Percentiles rank a stretch among this genome's conserved stretches.
These are phyloP conservation scores for Alternaria postmessia DNA, from an alignment of 2,329 filamentous ascomycete species.

Conservation along the genomic window DNA sequence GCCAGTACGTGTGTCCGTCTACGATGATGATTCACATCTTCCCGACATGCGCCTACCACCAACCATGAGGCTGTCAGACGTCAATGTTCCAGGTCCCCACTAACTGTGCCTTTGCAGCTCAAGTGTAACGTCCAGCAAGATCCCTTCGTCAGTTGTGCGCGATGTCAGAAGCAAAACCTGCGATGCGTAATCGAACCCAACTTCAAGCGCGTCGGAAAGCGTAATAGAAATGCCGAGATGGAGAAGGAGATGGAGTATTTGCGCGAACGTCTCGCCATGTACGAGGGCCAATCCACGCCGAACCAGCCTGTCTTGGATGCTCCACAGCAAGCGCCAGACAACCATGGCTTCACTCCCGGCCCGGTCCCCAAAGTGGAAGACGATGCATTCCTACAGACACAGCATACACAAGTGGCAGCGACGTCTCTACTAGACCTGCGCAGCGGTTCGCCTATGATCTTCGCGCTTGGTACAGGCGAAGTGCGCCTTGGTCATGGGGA, in stretches of 20 bases:
- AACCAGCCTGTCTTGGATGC: slow-evolving; percentile 38
- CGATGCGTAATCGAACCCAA: slow-evolving; percentile 88
- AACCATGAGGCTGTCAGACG: neutral
- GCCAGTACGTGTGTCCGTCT: neutral
- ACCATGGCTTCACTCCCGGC: slow-evolving; percentile 31
- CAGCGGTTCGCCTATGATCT: slow-evolving; percentile 63
- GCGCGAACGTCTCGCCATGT: slow-evolving; percentile 66
- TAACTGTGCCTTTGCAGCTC: slow-evolving; percentile 61
- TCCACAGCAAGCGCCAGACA: slow-evolving; percentile 33
- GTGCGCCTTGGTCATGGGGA: slow-evolving; percentile 55
- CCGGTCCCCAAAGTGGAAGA: slow-evolving; percentile 40
- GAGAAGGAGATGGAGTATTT: slow-evolving; percentile 76
- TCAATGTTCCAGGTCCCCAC: slow-evolving; percentile 11
- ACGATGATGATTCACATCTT: neutral
- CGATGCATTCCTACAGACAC: slow-evolving; percentile 47
- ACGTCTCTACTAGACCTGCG: slow-evolving; percentile 53
- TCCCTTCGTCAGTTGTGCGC: slow-evolving; percentile 77
- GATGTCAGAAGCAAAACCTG: slow-evolving; percentile 80
- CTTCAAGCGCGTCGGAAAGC: slow-evolving; percentile 84
- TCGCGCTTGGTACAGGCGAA: slow-evolving; percentile 62
- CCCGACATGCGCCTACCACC: neutral
- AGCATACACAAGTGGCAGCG: slow-evolving; percentile 50
- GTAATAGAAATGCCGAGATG: slow-evolving; percentile 85
- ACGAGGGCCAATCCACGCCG: slow-evolving; percentile 61
- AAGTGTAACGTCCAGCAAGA: slow-evolving; percentile 86